A percentile compares a stretch with the other conserved stretches of the same genome.
Evolutionary conservation across 169 alveolate genomes (phyloP).

Genomic region (Plasmodium knowlesi): DNA sequence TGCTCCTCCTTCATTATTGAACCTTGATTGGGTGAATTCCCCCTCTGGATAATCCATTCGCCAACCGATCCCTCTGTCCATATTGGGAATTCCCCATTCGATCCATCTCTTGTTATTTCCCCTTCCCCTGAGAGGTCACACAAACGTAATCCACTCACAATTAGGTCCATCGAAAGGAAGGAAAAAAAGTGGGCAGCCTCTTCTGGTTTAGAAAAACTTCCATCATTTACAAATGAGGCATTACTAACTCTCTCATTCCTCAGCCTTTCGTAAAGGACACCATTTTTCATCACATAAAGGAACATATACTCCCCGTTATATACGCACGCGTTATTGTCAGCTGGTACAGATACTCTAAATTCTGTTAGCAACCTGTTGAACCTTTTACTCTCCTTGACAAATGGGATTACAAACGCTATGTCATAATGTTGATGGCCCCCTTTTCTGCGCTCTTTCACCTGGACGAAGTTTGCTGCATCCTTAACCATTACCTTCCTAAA

Average conservation of each 20-base stretch:
- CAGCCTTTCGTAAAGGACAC: slow-evolving; percentile 40
- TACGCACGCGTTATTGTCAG: slow-evolving; percentile 7
- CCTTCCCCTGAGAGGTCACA: background rate
- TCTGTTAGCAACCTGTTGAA: background rate
- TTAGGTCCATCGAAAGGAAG: slow-evolving; percentile 3
- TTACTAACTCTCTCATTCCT: slow-evolving; percentile 5
- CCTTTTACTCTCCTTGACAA: slow-evolving; percentile 1
- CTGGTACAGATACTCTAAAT: slow-evolving; percentile 23
- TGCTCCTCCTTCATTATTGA: background rate
- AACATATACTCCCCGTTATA: slow-evolving; percentile 33
- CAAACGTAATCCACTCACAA: background rate
- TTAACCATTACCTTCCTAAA: background rate
- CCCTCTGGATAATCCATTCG: background rate
- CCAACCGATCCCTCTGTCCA: background rate
- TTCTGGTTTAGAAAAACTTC: background rate
- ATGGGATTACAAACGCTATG: slow-evolving; percentile 11
- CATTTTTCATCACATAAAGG: slow-evolving; percentile 21
- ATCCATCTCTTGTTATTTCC: background rate
- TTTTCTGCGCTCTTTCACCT: background rate
- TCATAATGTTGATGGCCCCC: background rate
- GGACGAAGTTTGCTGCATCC: background rate
- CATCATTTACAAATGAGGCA: background rate
- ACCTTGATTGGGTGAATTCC: background rate
- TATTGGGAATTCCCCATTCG: background rate
- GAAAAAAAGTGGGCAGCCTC: slow-evolving; percentile 31